Base-by-base conservation (phyloP, 1,284 basidiomycete species). In the Sanguinoderma infundibulare region DNA sequence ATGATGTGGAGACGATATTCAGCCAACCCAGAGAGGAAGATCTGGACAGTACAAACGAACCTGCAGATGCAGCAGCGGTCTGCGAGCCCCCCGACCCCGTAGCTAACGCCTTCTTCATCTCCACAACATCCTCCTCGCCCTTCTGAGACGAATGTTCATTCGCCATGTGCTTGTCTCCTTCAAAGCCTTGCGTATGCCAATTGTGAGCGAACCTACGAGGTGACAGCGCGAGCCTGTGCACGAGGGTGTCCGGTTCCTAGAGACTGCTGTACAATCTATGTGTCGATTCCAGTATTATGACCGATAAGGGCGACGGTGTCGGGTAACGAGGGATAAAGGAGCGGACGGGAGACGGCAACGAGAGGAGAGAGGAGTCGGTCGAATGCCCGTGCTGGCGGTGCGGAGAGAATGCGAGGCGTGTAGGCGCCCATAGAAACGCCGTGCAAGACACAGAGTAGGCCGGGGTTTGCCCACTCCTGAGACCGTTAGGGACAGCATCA, bases 31-130 rank as follows among this genome's bases (percentile, higher is more conserved):
- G n/a, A 50, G 12, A 47, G 52, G n/a, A 9, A 46, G 28, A 44
- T 15, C 30, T 38, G 39, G 14, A 9, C 30, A 10, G 14, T 42
- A 57, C 38, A 22, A 39, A 69, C 77, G 42, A 67, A 85, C 84
- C 69, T 40, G 82, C 70, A 51, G 82, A 80, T 40, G 71, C 61
- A 1, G 69, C 59, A 42, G 79, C 77, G 32, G 79, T 80, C 61
- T 73, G 52, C 6, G 65, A 56, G 58, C 34, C 73, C 46, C 74
- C 67, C 40, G 67, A 73, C 7, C 85, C 83, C 14, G 85, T 87
- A 2, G 87, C 86, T 24, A 88, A 67, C 8, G 84, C 84, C 70
- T 86, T 89, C 76, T 81, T 87, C 65, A 86, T 72, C 65, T 89
- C 87, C 38, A 82, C 87, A 3, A 81, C 80, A 76, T 90, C 87